Percentiles rank a stretch among this genome's conserved stretches.
Evolutionary conservation across 2,329 filamentous ascomycete species (phyloP).

Genomic region (Thyridium curvatum): DNA sequence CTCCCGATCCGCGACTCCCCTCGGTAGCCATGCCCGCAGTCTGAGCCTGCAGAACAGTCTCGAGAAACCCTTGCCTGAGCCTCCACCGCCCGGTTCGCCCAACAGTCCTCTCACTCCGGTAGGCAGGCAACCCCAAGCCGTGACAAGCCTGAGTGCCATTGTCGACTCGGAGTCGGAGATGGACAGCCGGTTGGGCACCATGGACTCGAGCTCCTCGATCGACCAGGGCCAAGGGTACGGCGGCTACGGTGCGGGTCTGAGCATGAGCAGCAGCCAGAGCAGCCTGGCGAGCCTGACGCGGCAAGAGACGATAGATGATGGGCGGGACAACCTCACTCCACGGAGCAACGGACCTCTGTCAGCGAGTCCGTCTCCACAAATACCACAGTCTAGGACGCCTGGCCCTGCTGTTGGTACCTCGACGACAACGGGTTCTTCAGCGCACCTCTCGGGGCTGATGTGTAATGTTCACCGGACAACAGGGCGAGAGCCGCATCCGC

Average conservation of each 20-base stretch:
- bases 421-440: slow-evolving; percentile 39
- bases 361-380: slow-evolving; percentile 50
- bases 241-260: slow-evolving; percentile 27
- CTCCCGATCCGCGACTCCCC: slow-evolving; percentile 10
- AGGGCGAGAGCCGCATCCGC: slow-evolving; percentile 79
- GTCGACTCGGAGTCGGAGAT: slow-evolving; percentile 24
- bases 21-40: slow-evolving; percentile 43
- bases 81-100: slow-evolving; percentile 33
- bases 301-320: slow-evolving; percentile 39
- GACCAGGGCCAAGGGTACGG: slow-evolving; percentile 29
- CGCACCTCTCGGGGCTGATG: slow-evolving; percentile 60
- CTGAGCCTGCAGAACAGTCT: slow-evolving; percentile 51
- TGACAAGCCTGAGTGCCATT: slow-evolving; percentile 22
- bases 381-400: slow-evolving; percentile 31
- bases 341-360: slow-evolving; percentile 48
- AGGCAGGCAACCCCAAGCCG: slow-evolving; percentile 14
- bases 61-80: slow-evolving; percentile 49
- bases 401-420: slow-evolving; percentile 34
- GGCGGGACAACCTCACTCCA: slow-evolving; percentile 42
- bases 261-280: slow-evolving; percentile 39
- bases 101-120: slow-evolving; percentile 24
- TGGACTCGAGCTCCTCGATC: slow-evolving; percentile 33
- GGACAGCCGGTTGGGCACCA: slow-evolving; percentile 35
- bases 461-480: slow-evolving; percentile 79
- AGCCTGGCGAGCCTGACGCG: slow-evolving; percentile 33